A percentile compares a stretch with the other conserved stretches of the same genome.
Conservation (phyloP, 1,284 basidiomycete genomes). For the Ganoderma boninense region DNA sequence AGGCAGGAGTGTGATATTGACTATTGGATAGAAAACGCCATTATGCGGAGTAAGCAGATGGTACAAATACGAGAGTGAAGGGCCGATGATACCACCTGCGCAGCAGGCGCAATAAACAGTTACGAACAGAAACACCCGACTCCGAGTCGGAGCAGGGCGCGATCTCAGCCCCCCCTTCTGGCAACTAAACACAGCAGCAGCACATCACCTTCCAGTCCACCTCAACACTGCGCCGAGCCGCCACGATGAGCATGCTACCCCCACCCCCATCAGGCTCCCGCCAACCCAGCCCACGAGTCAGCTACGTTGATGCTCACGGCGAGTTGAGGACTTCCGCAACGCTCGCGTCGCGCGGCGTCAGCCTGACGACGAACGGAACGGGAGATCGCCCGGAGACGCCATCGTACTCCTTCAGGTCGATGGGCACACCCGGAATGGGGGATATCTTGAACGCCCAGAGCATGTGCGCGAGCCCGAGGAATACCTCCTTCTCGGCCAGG, state of each 20-base stretch:
- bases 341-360: not conserved
- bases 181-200: not conserved
- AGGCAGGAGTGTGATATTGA: no score
- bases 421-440: not conserved
- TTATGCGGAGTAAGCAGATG: not conserved
- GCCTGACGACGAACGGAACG: not conserved
- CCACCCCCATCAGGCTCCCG: not conserved
- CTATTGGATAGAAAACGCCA: not conserved
- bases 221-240: not conserved
- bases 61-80: not conserved
- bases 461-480: slow-evolving; percentile 43
- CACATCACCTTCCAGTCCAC: not conserved
- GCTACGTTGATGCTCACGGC: not conserved
- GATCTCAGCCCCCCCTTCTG: not conserved
- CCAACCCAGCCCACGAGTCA: not conserved
- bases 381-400: slow-evolving; percentile 1
- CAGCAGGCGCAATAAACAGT: not conserved
- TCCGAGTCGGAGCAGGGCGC: not conserved
- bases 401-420: not conserved
- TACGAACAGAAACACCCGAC: not conserved
- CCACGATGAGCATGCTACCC: not conserved
- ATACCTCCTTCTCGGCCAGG: slow-evolving; percentile 51
- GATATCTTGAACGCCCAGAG: slow-evolving; percentile 15
- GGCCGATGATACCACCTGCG: not conserved
- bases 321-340: not conserved